Evolutionary conservation across 768 basidiomycete species (phyloP).

Genomic region (Chalciporus piperatus): DNA sequence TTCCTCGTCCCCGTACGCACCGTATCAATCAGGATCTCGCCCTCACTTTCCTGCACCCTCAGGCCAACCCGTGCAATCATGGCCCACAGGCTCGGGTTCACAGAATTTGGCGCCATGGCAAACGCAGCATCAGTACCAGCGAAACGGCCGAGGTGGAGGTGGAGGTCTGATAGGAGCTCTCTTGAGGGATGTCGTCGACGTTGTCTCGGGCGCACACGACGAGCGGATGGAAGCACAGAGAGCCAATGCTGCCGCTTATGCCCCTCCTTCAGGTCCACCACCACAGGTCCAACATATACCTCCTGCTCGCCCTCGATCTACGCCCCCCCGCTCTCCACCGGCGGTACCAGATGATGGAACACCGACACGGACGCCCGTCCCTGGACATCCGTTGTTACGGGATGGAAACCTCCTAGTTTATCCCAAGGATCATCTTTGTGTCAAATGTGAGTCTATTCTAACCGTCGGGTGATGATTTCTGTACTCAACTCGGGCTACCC

Average conservation of each 20-base stretch:
- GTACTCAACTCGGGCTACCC: background rate
- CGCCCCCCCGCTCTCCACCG: slow-evolving; percentile 11
- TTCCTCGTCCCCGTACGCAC: background rate
- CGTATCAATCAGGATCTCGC: background rate
- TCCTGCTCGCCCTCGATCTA: slow-evolving; percentile 10
- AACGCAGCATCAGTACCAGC: slow-evolving; percentile 16
- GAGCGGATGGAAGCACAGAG: slow-evolving; percentile 15
- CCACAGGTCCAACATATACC: background rate
- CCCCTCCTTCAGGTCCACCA: slow-evolving; percentile 10
- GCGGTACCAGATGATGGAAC: slow-evolving; percentile 46
- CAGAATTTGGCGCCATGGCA: slow-evolving; percentile 20
- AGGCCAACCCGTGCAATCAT: background rate
- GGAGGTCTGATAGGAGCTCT: slow-evolving; percentile 28
- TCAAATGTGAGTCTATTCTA: slow-evolving; percentile 53
- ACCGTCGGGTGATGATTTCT: too few species aligned
- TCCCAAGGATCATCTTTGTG: slow-evolving; percentile 58
- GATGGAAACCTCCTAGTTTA: slow-evolving; percentile 67
- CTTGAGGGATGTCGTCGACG: slow-evolving; percentile 28
- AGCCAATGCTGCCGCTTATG: slow-evolving; percentile 20
- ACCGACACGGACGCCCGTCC: slow-evolving; percentile 60
- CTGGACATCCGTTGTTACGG: slow-evolving; percentile 66
- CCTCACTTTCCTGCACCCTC: background rate
- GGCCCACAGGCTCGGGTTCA: slow-evolving; percentile 2
- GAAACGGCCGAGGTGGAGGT: slow-evolving; percentile 20
- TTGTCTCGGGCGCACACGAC: slow-evolving; percentile 24